A percentile compares a stretch with the other conserved stretches of the same genome.
Evolutionary conservation across 148 eudicot genomes (phyloP).

Genomic region (Camellia granthamiana): DNA sequence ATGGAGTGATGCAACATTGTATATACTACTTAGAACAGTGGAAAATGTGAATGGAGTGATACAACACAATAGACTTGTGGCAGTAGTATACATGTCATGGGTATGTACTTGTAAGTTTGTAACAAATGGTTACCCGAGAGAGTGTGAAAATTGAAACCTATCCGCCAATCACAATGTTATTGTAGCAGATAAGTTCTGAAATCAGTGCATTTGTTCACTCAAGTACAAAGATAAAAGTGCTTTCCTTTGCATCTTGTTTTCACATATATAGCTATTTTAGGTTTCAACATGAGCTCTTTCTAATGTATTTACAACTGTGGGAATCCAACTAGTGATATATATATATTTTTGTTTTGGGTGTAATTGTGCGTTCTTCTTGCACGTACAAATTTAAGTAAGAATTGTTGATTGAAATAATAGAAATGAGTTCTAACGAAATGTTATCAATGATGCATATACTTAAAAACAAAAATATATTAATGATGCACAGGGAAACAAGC

Average conservation of each 20-base stretch:
- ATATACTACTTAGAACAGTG: neutral
- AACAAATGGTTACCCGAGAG: too few species aligned
- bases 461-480: neutral
- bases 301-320: neutral
- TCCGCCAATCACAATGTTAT: neutral
- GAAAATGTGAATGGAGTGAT: neutral
- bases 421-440: neutral
- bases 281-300: neutral
- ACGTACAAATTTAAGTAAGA: neutral
- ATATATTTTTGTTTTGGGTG: neutral
- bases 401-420: neutral
- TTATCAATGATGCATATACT: neutral
- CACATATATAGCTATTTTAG: neutral
- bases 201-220: neutral
- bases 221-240: neutral
- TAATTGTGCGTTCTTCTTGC: neutral
- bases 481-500: neutral
- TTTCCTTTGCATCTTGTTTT: neutral
- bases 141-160: neutral
- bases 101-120: too few species aligned
- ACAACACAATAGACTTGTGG: neutral
- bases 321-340: neutral
- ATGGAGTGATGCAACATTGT: neutral
- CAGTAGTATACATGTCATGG: neutral
- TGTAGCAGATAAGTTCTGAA: neutral